Base-by-base conservation (phyloP, 2,329 filamentous ascomycete species). In the Calycina marina region DNA sequence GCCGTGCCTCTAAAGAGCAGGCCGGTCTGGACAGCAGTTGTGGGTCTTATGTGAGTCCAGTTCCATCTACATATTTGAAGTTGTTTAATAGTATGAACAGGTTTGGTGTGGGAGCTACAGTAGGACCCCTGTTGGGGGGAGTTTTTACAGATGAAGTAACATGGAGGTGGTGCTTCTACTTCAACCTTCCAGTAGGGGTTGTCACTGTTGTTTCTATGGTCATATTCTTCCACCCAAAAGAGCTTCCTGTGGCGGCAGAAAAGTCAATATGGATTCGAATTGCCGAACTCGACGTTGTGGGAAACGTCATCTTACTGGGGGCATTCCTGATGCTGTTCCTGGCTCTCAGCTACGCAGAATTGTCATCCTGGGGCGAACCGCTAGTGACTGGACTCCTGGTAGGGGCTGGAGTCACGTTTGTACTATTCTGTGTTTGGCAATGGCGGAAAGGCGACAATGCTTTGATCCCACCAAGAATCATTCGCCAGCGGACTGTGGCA, bases 341-440 rank as follows among this genome's bases (percentile, higher is more conserved):
- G 2, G 61, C 60, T 15, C 48, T 66, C 1, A 59, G 65, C 42
- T 64, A 55, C 39, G 60, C 58, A 27, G 62, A 61, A 14, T 40
- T 49, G 11, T 51, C 51, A 0, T 44, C 44, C 6, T 48, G 46
- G 46, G 24, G 18, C 1, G 37, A 31, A 20, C 39, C 41, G 2
- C 43, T 43, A 14, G 45, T 57, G 22, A 49, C 56, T 16, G 52
- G 43, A 2, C 45, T 58, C 2, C 42, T 58, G 11, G 42, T 47
- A 22, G 40, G 51, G 5, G 36, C 25, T 8, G 35, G 37, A 1
- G 24, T 49, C 6, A 47, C 46, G 4, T 39, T 42, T 12, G 39
- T 55, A 6, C 20, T 48, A 8, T 48, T 55, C 18, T 20, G 34
- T 9, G 28, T 48, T 5, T 48, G 52, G 22, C 54, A 63, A 31